Conservation (phyloP, 768 basidiomycete genomes). For the Suillus subluteus region DNA sequence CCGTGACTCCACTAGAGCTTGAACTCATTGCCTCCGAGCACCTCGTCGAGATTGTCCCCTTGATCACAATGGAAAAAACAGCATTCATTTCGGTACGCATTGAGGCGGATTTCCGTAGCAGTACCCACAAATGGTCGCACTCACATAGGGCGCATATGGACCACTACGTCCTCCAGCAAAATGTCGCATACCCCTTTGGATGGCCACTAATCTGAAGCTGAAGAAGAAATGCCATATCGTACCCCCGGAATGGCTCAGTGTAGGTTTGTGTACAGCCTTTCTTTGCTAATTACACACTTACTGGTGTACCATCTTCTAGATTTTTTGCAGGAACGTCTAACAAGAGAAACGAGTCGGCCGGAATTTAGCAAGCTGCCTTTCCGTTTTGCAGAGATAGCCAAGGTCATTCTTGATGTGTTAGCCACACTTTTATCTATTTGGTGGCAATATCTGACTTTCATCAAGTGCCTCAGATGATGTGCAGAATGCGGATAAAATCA, state of each 20-base stretch:
- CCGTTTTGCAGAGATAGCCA: constrained; percentile 87
- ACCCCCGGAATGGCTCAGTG: constrained; percentile 85
- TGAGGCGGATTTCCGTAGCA: constrained; percentile 1
- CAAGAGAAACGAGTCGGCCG: constrained; percentile 71
- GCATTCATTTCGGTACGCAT: constrained; percentile 79
- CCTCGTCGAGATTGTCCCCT: constrained; percentile 82
- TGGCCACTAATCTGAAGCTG: constrained; percentile 90
- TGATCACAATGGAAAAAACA: constrained; percentile 89
- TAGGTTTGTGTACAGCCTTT: constrained; percentile 56
- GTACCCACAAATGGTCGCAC: not conserved
- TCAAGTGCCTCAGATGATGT: constrained; percentile 89
- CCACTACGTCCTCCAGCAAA: constrained; percentile 89
- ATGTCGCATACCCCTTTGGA: constrained; percentile 91
- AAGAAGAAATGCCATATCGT: constrained; percentile 96
- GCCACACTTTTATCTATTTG: constrained; percentile 28
- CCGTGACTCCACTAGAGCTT: constrained; percentile 82
- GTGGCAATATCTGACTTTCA: constrained; percentile 4
- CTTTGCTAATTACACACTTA: not conserved
- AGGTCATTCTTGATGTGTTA: constrained; percentile 91
- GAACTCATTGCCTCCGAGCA: constrained; percentile 88
- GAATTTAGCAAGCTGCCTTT: constrained; percentile 84
- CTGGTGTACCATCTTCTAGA: constrained; percentile 48
- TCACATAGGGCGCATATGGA: constrained; percentile 81
- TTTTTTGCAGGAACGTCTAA: constrained; percentile 74
- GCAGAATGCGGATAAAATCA: constrained; percentile 79